Conservation (phyloP, 371 early-diverging fungal genomes). For the Parasitella parasitica region DNA sequence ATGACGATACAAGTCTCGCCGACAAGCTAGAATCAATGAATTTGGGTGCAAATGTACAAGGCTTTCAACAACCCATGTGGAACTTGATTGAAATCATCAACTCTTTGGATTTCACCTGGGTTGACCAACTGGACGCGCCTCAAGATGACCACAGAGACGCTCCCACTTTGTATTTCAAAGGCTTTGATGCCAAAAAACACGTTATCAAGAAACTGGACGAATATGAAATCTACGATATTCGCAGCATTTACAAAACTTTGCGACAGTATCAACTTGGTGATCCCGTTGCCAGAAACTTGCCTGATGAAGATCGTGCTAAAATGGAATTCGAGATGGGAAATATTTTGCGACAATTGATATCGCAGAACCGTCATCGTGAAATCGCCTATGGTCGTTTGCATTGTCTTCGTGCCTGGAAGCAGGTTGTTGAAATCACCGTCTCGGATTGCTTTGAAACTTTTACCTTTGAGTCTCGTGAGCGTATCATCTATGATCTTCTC, state of each 20-base stretch:
- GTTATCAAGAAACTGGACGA: slow-evolving; percentile 24
- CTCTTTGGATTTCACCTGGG: slow-evolving; percentile 53
- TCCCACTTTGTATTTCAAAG: slow-evolving; percentile 1
- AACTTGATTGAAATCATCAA: slow-evolving; percentile 51
- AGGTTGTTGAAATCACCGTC: slow-evolving; percentile 74
- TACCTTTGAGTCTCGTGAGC: slow-evolving; percentile 57
- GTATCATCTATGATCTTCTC: slow-evolving; percentile 61
- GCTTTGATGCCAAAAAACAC: slow-evolving; percentile 18
- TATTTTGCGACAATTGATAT: slow-evolving; percentile 55
- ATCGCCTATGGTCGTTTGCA: slow-evolving; percentile 62
- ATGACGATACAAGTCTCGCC: background rate
- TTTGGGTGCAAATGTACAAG: background rate
- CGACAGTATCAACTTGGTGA: slow-evolving; percentile 20
- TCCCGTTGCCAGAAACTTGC: slow-evolving; percentile 24
- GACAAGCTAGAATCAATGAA: background rate
- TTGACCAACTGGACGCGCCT: slow-evolving; percentile 26
- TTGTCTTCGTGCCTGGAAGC: slow-evolving; percentile 78
- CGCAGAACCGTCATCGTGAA: slow-evolving; percentile 66
- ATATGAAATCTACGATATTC: slow-evolving; percentile 61
- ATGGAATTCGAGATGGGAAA: slow-evolving; percentile 53
- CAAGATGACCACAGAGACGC: background rate
- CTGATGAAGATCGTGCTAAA: slow-evolving; percentile 37
- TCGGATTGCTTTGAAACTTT: slow-evolving; percentile 67
- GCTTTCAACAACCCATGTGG: slow-evolving; percentile 45
- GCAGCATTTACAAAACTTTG: slow-evolving; percentile 42